Evolutionary conservation across 306 rosid genomes (phyloP).

Genomic region (Gleditsia sinensis): DNA sequence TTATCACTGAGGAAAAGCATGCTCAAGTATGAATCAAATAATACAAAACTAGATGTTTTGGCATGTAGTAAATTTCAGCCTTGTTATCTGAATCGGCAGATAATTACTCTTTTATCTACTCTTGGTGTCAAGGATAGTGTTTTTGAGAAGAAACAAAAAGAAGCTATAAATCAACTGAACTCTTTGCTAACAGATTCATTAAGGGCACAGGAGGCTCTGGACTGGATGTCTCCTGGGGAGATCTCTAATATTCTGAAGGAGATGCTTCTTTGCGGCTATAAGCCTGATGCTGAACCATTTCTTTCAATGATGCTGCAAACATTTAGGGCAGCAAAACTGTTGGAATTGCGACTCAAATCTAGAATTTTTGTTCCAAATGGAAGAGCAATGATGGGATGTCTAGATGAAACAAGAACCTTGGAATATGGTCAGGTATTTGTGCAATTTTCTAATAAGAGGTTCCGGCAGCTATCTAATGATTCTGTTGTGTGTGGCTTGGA

Average conservation of each 20-base stretch:
- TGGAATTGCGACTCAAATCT: slow-evolving; percentile 61
- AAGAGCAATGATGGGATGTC: slow-evolving; percentile 88
- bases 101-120: slow-evolving; percentile 70
- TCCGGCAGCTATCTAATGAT: slow-evolving; percentile 30
- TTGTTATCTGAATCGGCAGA: slow-evolving; percentile 78
- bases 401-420: slow-evolving; percentile 75
- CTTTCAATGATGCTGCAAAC: slow-evolving; percentile 85
- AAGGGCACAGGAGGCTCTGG: slow-evolving; percentile 72
- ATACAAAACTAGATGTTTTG: slow-evolving; percentile 71
- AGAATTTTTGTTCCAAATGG: slow-evolving; percentile 73
- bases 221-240: slow-evolving; percentile 79
- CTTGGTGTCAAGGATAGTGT: slow-evolving; percentile 59
- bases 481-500: slow-evolving; percentile 35
- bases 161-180: slow-evolving; percentile 52
- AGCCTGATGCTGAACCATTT: slow-evolving; percentile 81
- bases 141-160: slow-evolving; percentile 58
- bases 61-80: slow-evolving; percentile 66
- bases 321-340: slow-evolving; percentile 69
- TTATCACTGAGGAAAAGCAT: slow-evolving; percentile 79
- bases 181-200: slow-evolving; percentile 61
- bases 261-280: slow-evolving; percentile 73
- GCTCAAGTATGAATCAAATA: slow-evolving; percentile 66
- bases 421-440: slow-evolving; percentile 87
- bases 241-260: slow-evolving; percentile 72
- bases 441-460: slow-evolving; percentile 45